phyloP scores from a whole-genome alignment of 1,284 basidiomycete genomes.

The Exobasidium rhododendri region DNA sequence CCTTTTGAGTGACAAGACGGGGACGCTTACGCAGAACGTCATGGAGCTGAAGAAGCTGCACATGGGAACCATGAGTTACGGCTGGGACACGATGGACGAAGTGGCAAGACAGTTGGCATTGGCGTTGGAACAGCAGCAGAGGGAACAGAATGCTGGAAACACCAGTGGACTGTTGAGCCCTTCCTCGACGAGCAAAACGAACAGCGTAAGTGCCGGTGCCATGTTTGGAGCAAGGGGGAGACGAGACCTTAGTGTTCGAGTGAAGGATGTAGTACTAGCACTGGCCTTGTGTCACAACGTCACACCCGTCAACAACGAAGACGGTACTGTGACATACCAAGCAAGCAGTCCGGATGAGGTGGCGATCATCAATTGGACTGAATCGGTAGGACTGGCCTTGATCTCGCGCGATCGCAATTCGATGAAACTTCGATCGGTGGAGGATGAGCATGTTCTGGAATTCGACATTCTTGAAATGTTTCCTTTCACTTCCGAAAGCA shows the following conservation, averaged over 20 bases:
- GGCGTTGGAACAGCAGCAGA: conserved; percentile 60
- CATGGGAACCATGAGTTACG: conserved; percentile 97
- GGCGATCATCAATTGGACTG: conserved; percentile 97
- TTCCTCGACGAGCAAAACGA: neutral
- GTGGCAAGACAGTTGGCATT: conserved; percentile 80
- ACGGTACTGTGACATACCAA: conserved; percentile 91
- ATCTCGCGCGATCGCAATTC: conserved; percentile 80
- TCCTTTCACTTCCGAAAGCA: conserved; percentile 94
- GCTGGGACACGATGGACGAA: conserved; percentile 96
- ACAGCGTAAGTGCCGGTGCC: conserved; percentile 63
- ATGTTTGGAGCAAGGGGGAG: conserved; percentile 77
- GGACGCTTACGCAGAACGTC: conserved; percentile 95
- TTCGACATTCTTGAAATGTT: conserved; percentile 92
- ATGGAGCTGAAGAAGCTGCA: conserved; percentile 99
- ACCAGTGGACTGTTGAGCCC: conserved; percentile 10
- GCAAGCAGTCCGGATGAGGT: conserved; percentile 98
- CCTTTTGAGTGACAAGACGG: conserved; percentile 93
- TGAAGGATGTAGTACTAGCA: conserved; percentile 89
- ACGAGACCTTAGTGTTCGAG: conserved; percentile 88
- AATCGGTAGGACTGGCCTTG: conserved; percentile 85
- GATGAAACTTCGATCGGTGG: conserved; percentile 60
- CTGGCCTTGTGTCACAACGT: conserved; percentile 97
- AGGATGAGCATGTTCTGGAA: conserved; percentile 56
- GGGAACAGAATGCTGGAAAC: neutral
- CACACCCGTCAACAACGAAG: conserved; percentile 89